Evolutionary conservation across 108 stramenopile genomes (phyloP), one percentile per base, ranked within the genome.

Genomic region (Nannochloropsis granulata): DNA sequence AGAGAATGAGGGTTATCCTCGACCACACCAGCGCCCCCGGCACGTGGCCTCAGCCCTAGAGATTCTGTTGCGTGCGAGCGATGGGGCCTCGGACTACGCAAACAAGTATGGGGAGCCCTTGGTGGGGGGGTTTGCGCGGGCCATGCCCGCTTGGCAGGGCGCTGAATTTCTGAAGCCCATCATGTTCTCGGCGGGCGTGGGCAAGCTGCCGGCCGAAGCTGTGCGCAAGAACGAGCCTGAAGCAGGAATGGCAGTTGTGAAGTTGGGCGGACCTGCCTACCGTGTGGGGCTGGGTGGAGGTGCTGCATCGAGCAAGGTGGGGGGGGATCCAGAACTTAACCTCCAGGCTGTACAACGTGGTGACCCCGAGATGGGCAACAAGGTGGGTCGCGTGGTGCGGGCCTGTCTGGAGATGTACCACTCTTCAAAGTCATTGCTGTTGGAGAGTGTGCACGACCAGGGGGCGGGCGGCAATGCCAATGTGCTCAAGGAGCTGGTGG

Each of bases 391-490:
- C 25, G 42, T 43, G 81, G 42, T 43, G 81, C 26, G 42, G 81
- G 24, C 79, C 13, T 80, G 56, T n/a, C 21, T 71, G 56, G 56
- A 71, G 56, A 71, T 71, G 56, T 10, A 71, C 21, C 56, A 71
- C 11, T 16, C 56, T n/a, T 71, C 56, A 16, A 7, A 71, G 21
- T 71, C 56, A 16, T 10, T 71, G 56, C 23, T 80, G 79, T 24
- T 80, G 23, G 24, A 25, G 23, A 25, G 24, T 24, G 25, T 80
- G 24, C 79, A 80, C 25, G 79, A 43, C 81, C 81, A 81, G 81
- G 81, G 81, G 13, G 81, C 81, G 2, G 81, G 81, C 42, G 81
- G 81, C 81, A 81, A 81, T 43, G 81, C 42, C 81, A 81, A 81
- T 43, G 81, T 81, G 19, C 43, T 81, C 2, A 81, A 81, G 23